These are phyloP conservation scores for Claviceps sp. DNA, from an alignment of 2,329 filamentous ascomycete species.

Conservation along the genomic window DNA sequence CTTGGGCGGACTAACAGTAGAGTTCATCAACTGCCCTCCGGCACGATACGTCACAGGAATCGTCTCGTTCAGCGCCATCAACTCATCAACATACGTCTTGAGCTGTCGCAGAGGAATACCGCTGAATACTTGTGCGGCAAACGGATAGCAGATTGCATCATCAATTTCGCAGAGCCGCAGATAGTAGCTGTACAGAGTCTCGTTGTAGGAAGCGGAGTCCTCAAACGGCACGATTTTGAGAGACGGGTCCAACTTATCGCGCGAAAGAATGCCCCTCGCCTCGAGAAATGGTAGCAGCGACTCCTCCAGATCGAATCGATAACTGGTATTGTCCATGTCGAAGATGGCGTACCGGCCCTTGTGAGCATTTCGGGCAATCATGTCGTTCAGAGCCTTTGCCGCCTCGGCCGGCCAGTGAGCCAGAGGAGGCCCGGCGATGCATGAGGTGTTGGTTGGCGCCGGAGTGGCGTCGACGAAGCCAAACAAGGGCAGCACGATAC, in stretches of 20 bases:
- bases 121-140: slow-evolving; percentile 27
- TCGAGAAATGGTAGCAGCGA: slow-evolving; percentile 30
- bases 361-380: slow-evolving; percentile 26
- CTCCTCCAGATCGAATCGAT: slow-evolving; percentile 28
- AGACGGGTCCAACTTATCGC: slow-evolving; percentile 25
- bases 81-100: slow-evolving; percentile 32
- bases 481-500: neutral
- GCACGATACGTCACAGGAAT: slow-evolving; percentile 24
- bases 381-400: slow-evolving; percentile 20
- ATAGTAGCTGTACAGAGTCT: slow-evolving; percentile 33
- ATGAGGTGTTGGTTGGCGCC: neutral
- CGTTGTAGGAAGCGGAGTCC: slow-evolving; percentile 23
- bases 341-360: slow-evolving; percentile 25
- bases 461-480: neutral
- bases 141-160: slow-evolving; percentile 28
- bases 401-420: slow-evolving; percentile 24
- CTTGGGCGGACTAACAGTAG: slow-evolving; percentile 20
- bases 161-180: slow-evolving; percentile 28
- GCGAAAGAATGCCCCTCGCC: slow-evolving; percentile 25
- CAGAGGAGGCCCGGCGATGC: neutral
- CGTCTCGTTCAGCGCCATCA: slow-evolving; percentile 27
- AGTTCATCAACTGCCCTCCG: slow-evolving; percentile 16
- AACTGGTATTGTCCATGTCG: slow-evolving; percentile 34
- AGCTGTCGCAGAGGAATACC: slow-evolving; percentile 30
- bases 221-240: slow-evolving; percentile 29